Percentiles rank a stretch among this genome's conserved stretches.
Evolutionary conservation across 2,329 filamentous ascomycete genomes (phyloP).

Genomic region (Cladosporium halotolerans): DNA sequence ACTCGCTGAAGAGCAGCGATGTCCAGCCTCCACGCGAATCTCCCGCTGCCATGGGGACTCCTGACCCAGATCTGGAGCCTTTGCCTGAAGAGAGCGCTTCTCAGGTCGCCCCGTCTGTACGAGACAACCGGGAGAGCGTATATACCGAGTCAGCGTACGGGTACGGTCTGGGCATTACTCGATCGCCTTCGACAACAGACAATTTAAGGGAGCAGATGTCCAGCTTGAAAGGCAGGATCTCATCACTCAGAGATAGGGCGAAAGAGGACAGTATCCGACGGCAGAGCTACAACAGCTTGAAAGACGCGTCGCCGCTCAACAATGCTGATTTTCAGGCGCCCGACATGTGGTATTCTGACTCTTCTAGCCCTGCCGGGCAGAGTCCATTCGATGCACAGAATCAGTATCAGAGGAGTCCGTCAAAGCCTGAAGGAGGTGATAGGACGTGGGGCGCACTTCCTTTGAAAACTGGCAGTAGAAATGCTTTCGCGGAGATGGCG

Average conservation of each 20-base stretch:
- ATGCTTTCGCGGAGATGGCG: conserved; percentile 24
- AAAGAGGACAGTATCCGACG: conserved; percentile 72
- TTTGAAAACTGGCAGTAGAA: conserved; percentile 17
- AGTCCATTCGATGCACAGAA: not conserved
- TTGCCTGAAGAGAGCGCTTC: conserved; percentile 34
- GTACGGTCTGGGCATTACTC: conserved; percentile 42
- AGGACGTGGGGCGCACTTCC: not conserved
- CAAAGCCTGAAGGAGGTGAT: not conserved
- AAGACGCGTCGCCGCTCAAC: conserved; percentile 64
- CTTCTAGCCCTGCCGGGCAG: not conserved
- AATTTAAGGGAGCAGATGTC: conserved; percentile 78
- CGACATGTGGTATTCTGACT: conserved; percentile 23
- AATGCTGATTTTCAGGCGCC: conserved; percentile 50
- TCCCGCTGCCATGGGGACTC: conserved; percentile 25
- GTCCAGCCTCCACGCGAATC: conserved; percentile 13
- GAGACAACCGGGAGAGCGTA: not conserved
- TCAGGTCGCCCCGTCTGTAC: not conserved
- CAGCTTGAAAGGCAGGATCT: conserved; percentile 78
- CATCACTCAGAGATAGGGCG: conserved; percentile 69
- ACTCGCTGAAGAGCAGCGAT: not conserved
- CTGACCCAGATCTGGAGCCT: conserved; percentile 35
- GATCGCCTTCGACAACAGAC: conserved; percentile 66
- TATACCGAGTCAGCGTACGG: not conserved
- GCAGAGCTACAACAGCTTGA: conserved; percentile 67
- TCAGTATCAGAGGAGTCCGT: conserved; percentile 1